phyloP scores from a whole-genome alignment of 2,329 filamentous ascomycete genomes.

The Phaeosphaeria sp. region DNA sequence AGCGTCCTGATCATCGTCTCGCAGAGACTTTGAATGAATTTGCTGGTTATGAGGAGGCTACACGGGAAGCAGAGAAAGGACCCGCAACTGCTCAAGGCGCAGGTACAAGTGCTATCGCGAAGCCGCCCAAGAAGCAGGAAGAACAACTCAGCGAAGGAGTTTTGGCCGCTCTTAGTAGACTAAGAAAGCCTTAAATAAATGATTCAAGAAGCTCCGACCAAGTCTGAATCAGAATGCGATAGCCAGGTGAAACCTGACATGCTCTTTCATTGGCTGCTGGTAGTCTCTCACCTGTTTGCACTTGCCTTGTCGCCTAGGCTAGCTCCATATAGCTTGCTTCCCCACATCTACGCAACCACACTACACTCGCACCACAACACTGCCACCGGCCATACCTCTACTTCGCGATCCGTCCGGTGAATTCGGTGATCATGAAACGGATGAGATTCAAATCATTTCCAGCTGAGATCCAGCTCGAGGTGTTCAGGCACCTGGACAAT shows the following conservation, averaged over 20 bases:
- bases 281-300: not conserved
- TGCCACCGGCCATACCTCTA: not conserved
- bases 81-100: conserved; percentile 26
- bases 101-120: conserved; percentile 19
- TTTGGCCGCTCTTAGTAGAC: conserved; percentile 63
- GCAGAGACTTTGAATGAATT: conserved; percentile 41
- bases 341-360: conserved; percentile 1
- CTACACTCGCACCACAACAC: not conserved
- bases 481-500: conserved; percentile 31
- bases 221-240: not conserved
- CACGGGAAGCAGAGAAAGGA: conserved; percentile 38
- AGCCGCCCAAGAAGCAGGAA: conserved; percentile 47
- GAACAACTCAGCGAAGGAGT: conserved; percentile 64
- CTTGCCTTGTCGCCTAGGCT: not conserved
- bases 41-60: conserved; percentile 55
- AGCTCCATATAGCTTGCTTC: conserved; percentile 1
- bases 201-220: not conserved
- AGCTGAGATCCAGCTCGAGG: conserved; percentile 37
- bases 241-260: not conserved
- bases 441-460: conserved; percentile 25
- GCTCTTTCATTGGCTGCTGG: not conserved
- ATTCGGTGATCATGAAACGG: not conserved
- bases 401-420: not conserved
- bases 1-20: conserved; percentile 40
- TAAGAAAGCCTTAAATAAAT: conserved; percentile 47